Base-by-base conservation (phyloP, 2,329 filamentous ascomycete genomes). In the Pyrenophora tritici-repentis region DNA sequence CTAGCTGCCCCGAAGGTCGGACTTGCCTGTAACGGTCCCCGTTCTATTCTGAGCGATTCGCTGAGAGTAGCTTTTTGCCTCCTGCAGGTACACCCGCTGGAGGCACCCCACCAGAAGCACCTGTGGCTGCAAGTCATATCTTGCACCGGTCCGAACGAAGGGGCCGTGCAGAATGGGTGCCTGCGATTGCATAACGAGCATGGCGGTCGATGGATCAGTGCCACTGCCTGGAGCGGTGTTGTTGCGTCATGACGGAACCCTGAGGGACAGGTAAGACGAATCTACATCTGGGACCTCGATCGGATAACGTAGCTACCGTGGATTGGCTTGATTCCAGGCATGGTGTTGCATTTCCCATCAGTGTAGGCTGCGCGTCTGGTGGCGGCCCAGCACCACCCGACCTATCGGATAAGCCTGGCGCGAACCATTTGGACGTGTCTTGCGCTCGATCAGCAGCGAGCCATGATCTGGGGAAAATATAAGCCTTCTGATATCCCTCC, bases 81-180 rank as follows among this genome's bases (percentile, higher is more conserved):
- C 40, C 63, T 72, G 69, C 69, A 72, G 68, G 68, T 67, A 70
- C 68, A 63, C 52, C 47, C 58, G 59, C 55, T 47, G 40, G 58
- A 29, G 53, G 57, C 55, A 59, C 57, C 56, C 48, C 55, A 56
- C 61, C 61, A 57, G 45, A 49, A 17, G 41, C 38, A 50, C 41
- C 39, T 42, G 26, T 46, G 20, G 18, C 52, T 61, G 61, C 61
- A 59, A 52, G 51, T 59, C 56, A 61, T 62, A 39, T 45, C 16
- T 37, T 32, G 41, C 47, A 37, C 32, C 42, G 41, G 47, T 37
- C 40, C 34, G 46, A 43, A 47, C 41, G 48, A 37, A 38, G 43
- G 49, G 49, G 32, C 42, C 53, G 45, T 53, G 55, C 50, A 40
- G 47, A 40, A 35, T 37, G 33, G 37, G 43, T 31, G 16, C 35